Evolutionary conservation across 2,329 filamentous ascomycete species (phyloP).

Genomic region (Gnomoniopsis sp.): DNA sequence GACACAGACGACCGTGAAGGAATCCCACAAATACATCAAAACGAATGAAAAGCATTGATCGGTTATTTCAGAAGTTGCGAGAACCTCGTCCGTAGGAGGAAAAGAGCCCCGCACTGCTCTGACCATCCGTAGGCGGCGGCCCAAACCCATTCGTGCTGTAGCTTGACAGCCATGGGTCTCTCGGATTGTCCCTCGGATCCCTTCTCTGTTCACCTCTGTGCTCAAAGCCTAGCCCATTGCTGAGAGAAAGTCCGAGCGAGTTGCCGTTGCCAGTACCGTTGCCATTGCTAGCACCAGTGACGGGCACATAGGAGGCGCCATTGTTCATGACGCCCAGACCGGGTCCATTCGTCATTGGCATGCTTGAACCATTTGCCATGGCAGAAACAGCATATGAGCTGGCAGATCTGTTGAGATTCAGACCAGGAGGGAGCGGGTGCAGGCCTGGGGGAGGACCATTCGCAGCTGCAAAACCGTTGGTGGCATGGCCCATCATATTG

Average conservation of each 20-base stretch:
- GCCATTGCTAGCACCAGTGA: not conserved
- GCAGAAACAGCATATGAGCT: constrained; percentile 3
- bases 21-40: not conserved
- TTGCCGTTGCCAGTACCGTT: not conserved
- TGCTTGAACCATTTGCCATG: constrained; percentile 1
- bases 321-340: not conserved
- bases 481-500: constrained; percentile 50
- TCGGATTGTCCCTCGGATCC: not conserved
- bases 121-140: not conserved
- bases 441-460: constrained; percentile 82
- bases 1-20: not conserved
- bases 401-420: constrained; percentile 37
- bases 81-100: not conserved
- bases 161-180: constrained; percentile 6
- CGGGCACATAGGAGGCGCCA: constrained; percentile 1
- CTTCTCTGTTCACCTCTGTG: not conserved
- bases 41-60: not conserved
- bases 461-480: constrained; percentile 62
- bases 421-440: constrained; percentile 64
- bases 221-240: not conserved
- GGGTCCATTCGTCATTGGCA: not conserved
- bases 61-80: not conserved
- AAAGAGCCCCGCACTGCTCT: not conserved
- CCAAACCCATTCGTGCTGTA: not conserved
- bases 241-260: not conserved